These are phyloP conservation scores for Trichoderma lentiforme DNA, from an alignment of 2,329 filamentous ascomycete genomes.

Conservation along the genomic window DNA sequence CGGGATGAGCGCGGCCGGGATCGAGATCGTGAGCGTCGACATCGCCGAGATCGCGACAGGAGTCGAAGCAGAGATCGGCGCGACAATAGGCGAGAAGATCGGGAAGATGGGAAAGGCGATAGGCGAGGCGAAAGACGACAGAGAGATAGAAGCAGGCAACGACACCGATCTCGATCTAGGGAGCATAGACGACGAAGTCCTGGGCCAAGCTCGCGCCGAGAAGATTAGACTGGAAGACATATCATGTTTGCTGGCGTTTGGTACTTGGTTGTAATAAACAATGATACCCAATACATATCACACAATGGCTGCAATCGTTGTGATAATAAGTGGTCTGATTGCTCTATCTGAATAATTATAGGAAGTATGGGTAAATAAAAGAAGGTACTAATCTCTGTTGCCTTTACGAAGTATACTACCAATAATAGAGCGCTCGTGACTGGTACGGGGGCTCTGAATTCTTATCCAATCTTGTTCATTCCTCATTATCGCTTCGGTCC, in stretches of 20 bases:
- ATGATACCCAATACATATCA: background rate
- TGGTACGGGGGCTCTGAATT: background rate
- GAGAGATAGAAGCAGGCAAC: constrained; percentile 21
- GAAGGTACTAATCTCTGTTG: too few species aligned
- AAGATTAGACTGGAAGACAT: background rate
- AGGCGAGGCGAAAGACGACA: background rate
- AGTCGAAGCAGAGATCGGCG: constrained; percentile 18
- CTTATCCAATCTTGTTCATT: background rate
- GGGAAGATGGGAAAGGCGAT: background rate
- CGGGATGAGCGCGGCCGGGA: constrained; percentile 11
- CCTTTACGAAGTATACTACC: too few species aligned
- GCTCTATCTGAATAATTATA: background rate
- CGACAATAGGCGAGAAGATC: background rate
- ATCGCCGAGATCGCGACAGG: constrained; percentile 14
- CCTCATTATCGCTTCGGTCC: background rate
- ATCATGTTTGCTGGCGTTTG: background rate
- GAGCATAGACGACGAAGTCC: constrained; percentile 19
- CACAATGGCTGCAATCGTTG: background rate
- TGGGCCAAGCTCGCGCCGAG: constrained; percentile 10
- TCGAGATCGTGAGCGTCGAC: constrained; percentile 16
- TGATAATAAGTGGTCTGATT: background rate
- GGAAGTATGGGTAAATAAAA: background rate
- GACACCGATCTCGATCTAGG: constrained; percentile 24
- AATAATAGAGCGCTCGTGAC: background rate
- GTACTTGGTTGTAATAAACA: background rate